A percentile compares a stretch with the other conserved stretches of the same genome.
Evolutionary conservation across 2,329 filamentous ascomycete species (phyloP).

Genomic region (Nemania sp.): DNA sequence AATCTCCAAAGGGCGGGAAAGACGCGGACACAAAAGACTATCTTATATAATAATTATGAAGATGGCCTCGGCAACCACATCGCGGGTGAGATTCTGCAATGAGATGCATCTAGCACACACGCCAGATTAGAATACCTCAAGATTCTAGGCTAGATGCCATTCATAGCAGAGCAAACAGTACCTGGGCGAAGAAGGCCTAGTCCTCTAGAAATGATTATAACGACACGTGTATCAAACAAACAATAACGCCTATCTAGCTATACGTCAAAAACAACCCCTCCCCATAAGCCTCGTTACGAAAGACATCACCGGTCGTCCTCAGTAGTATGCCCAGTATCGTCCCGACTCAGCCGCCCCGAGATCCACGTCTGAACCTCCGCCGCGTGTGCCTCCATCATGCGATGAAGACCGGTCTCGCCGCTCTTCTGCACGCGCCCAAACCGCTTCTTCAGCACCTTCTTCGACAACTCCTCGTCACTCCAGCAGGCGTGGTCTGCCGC

Average conservation of each 20-base stretch:
- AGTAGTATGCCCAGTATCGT: slow-evolving; percentile 29
- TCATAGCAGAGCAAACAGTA: background rate
- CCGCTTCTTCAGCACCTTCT: slow-evolving; percentile 69
- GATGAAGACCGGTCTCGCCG: slow-evolving; percentile 60
- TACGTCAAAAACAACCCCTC: background rate
- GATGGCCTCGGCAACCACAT: too few relatives aligned
- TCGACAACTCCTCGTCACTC: slow-evolving; percentile 69
- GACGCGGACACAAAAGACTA: background rate
- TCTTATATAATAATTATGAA: background rate
- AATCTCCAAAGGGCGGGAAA: background rate
- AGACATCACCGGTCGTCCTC: slow-evolving; percentile 33
- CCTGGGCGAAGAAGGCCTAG: background rate
- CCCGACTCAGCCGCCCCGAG: slow-evolving; percentile 34
- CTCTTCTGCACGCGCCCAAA: slow-evolving; percentile 71
- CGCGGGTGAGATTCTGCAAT: background rate
- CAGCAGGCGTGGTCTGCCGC: slow-evolving; percentile 81
- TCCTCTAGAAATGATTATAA: background rate
- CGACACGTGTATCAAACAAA: background rate
- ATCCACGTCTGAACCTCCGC: slow-evolving; percentile 66
- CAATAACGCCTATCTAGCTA: slow-evolving; percentile 19
- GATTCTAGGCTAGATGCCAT: background rate
- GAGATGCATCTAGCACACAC: background rate
- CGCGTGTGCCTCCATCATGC: slow-evolving; percentile 69
- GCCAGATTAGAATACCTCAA: background rate
- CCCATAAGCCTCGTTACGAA: too few relatives aligned